Conservation (phyloP, 2,329 filamentous ascomycete species). For the Aspergillus phoenicis region DNA sequence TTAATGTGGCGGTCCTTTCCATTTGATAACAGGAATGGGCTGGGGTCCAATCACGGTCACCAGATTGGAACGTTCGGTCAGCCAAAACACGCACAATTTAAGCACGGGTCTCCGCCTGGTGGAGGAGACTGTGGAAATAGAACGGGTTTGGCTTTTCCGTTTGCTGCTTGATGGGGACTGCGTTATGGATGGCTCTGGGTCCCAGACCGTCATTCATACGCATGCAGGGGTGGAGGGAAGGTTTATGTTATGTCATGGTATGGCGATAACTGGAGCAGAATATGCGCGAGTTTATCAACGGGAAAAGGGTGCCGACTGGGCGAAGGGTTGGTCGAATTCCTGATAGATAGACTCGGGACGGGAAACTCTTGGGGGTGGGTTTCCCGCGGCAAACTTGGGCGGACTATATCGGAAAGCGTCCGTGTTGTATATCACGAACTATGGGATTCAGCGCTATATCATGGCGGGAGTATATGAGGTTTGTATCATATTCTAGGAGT, state of each 20-base stretch:
- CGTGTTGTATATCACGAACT: constrained; percentile 35
- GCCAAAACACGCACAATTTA: constrained; percentile 14
- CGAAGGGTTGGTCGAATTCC: constrained; percentile 19
- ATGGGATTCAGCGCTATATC: constrained; percentile 24
- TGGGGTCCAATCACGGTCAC: constrained; percentile 17
- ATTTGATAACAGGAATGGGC: constrained; percentile 34
- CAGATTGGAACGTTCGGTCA: constrained; percentile 6
- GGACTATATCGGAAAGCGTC: constrained; percentile 24
- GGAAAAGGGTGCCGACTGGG: constrained; percentile 30
- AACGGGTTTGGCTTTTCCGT: not conserved
- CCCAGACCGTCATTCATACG: not conserved
- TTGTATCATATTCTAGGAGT: constrained; percentile 13
- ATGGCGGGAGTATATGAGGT: constrained; percentile 16
- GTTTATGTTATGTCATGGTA: constrained; percentile 30
- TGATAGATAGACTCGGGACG: constrained; percentile 29
- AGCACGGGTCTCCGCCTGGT: constrained; percentile 21
- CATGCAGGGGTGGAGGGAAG: not conserved
- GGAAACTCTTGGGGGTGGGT: constrained; percentile 31
- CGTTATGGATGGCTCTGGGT: not conserved
- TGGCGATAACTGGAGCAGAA: constrained; percentile 18
- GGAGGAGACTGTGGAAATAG: not conserved
- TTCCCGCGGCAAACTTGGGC: constrained; percentile 39
- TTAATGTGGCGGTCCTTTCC: constrained; percentile 28
- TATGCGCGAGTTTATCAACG: constrained; percentile 36
- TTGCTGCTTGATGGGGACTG: not conserved